Percentiles rank a stretch among this genome's conserved stretches.
These are phyloP conservation scores for Neoarthrinium moseri DNA, from an alignment of 2,329 filamentous ascomycete species.

Conservation along the genomic window DNA sequence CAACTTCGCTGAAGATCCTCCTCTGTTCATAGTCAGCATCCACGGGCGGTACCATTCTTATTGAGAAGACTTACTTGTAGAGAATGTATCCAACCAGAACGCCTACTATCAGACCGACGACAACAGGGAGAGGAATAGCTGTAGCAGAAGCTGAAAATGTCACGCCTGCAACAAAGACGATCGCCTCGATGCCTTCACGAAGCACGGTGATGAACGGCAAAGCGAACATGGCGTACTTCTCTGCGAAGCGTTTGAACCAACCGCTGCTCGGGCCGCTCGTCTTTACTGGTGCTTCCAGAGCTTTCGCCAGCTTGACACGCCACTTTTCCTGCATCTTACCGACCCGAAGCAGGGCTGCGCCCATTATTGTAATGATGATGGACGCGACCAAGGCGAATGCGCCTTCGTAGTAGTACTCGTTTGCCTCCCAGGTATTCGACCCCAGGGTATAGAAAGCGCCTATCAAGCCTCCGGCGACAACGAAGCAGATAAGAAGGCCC, in stretches of 20 bases:
- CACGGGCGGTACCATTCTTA: not conserved
- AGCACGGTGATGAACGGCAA: conserved; percentile 87
- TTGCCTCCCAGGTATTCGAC: conserved; percentile 62
- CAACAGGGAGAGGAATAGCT: conserved; percentile 74
- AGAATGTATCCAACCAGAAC: conserved; percentile 67
- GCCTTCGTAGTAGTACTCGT: conserved; percentile 80
- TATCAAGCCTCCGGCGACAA: conserved; percentile 67
- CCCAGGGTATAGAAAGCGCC: conserved; percentile 72
- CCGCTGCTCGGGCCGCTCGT: conserved; percentile 38
- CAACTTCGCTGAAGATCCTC: conserved; percentile 63
- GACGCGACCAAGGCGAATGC: conserved; percentile 73
- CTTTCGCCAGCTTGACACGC: conserved; percentile 75
- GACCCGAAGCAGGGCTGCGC: conserved; percentile 75
- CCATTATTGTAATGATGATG: conserved; percentile 79
- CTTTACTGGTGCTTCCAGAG: conserved; percentile 54
- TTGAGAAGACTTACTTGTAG: conserved; percentile 66
- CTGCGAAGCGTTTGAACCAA: conserved; percentile 60
- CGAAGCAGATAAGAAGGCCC: conserved; percentile 64
- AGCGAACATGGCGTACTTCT: conserved; percentile 84
- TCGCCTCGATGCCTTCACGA: conserved; percentile 80
- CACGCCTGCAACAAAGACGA: conserved; percentile 84
- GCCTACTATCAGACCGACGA: conserved; percentile 70
- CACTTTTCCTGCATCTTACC: conserved; percentile 85
- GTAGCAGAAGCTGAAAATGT: conserved; percentile 72
- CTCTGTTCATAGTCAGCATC: conserved; percentile 31